phyloP scores from a whole-genome alignment of 257 asterid species.

The Petunia axillaris region DNA sequence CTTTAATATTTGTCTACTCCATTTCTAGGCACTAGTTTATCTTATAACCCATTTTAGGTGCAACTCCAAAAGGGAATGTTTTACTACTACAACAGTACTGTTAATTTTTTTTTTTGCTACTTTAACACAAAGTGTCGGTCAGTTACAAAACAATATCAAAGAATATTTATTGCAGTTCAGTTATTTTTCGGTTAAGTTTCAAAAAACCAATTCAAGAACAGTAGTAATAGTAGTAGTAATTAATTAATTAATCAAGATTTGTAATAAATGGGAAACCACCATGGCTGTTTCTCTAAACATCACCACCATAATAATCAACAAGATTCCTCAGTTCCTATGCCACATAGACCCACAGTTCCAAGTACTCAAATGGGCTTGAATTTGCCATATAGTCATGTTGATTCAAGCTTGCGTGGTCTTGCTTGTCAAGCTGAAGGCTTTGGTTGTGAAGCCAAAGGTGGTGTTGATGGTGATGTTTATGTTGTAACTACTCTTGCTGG shows the following conservation, averaged over 20 bases:
- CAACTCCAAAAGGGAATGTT: too few species aligned
- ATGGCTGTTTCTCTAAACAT: conserved; percentile 32
- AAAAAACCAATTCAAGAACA: not conserved
- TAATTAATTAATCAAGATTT: not conserved
- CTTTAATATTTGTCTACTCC: too few species aligned
- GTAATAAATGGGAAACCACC: conserved; percentile 45
- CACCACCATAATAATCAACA: conserved; percentile 25
- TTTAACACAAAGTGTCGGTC: not conserved
- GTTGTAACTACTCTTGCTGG: conserved; percentile 45
- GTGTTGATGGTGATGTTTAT: conserved; percentile 47
- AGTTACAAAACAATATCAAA: not conserved
- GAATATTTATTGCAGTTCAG: not conserved
- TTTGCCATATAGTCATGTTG: conserved; percentile 47
- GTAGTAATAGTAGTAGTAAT: not conserved
- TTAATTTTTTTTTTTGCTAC: too few species aligned
- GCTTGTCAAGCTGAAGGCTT: conserved; percentile 57
- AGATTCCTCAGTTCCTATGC: not conserved
- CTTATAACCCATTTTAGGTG: too few species aligned
- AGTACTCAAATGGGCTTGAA: conserved; percentile 34
- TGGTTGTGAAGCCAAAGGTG: conserved; percentile 53
- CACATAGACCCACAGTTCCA: not conserved
- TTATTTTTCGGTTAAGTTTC: not conserved
- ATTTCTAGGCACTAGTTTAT: too few species aligned
- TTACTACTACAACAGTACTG: too few species aligned
- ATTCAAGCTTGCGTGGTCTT: conserved; percentile 43